Evolutionary conservation across 495 filamentous ascomycete species (phyloP), one percentile per base, ranked within the genome.

Genomic region (Talaromyces ruber): DNA sequence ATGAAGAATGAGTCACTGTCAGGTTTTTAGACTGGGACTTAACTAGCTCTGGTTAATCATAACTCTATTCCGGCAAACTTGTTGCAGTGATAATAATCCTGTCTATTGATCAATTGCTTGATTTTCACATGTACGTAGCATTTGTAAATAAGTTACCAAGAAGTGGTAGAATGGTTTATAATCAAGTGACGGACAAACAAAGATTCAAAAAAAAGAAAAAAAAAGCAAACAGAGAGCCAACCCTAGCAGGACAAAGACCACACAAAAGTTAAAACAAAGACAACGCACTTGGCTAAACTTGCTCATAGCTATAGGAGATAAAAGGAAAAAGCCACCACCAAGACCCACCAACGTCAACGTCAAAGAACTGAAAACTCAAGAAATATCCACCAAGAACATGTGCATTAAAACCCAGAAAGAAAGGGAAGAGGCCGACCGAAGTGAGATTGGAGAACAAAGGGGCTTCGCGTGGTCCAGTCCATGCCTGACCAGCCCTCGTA

Each of bases 31-130:
- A 12, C 30, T 34, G 30, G 30, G 30, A 34, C 30, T 34, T 11
- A 34, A 9, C 12, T 32, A 32, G 30, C 30, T 11, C 14, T 43
- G 4, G 5, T n/a, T 43, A 11, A 43, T 43, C 39, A 43, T 4
- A 5, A 43, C 14, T 43, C 39, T 18, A 43, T 43, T n/a, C 12
- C 39, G 2, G 16, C 21, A 52, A 26, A 47, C 4, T 5, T 4
- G 4, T 22, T 21, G 24, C 25, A 24, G 21, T 54, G n/a, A 6
- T 26, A 54, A 28, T 54, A 21, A 54, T 2, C 22, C 51, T 26
- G 51, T 34, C 37, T 58, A 58, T 25, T 39, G 34, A 53, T 58
- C 55, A 58, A 58, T 34, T 58, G 55, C 8, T 34, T 58, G 55
- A 58, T 58, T 28, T 28, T 25, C 16, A 47, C 16, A 47, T 47